phyloP scores from a whole-genome alignment of 257 asterid species.

The Apocynum venetum region DNA sequence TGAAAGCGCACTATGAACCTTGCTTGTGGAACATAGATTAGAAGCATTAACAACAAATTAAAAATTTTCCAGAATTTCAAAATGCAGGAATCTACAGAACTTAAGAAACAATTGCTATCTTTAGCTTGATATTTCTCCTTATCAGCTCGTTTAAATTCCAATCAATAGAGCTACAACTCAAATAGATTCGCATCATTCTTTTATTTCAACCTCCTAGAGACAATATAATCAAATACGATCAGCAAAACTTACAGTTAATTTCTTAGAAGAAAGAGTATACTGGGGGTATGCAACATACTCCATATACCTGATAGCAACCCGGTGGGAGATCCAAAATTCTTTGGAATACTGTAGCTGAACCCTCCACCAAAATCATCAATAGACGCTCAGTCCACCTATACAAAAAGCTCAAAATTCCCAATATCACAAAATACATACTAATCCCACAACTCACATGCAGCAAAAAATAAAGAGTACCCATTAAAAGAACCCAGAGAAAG shows the following conservation, averaged over 20 bases:
- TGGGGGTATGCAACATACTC: background rate
- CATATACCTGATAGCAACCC: constrained; percentile 60
- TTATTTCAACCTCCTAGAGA: background rate
- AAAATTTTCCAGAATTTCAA: background rate
- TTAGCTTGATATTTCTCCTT: background rate
- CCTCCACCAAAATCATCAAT: constrained; percentile 47
- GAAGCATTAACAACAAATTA: background rate
- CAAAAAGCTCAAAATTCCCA: background rate
- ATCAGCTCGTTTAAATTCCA: background rate
- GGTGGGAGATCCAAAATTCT: constrained; percentile 55
- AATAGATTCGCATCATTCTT: background rate
- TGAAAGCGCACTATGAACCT: background rate
- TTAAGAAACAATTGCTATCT: background rate
- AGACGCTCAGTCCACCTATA: constrained; percentile 59
- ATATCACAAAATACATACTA: background rate
- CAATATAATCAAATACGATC: background rate
- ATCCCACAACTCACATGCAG: background rate
- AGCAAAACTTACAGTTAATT: background rate
- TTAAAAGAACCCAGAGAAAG: constrained; percentile 53
- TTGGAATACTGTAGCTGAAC: constrained; percentile 45
- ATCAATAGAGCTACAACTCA: background rate
- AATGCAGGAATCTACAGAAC: background rate
- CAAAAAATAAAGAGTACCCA: constrained; percentile 38
- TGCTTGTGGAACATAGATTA: background rate
- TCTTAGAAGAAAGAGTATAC: background rate